phyloP scores from a whole-genome alignment of 2,329 filamentous ascomycete species.

The Microdochium trichocladiopsis region DNA sequence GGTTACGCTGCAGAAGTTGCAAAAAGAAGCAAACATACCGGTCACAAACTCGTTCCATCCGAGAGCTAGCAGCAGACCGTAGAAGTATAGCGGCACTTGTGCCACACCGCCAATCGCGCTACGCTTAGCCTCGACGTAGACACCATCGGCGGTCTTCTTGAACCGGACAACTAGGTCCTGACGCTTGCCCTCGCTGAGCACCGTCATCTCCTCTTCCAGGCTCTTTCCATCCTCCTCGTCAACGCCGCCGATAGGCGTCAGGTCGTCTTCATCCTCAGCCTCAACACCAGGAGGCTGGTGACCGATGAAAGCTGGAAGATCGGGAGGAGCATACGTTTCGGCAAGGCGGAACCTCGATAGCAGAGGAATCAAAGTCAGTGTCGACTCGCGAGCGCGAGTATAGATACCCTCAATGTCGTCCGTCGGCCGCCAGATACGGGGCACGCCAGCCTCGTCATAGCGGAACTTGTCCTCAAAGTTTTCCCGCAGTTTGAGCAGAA shows the following conservation, averaged over 20 bases:
- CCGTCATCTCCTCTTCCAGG: constrained; percentile 90
- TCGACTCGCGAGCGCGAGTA: constrained; percentile 86
- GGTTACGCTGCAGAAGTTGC: constrained; percentile 8
- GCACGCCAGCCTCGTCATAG: constrained; percentile 91
- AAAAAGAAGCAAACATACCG: constrained; percentile 50
- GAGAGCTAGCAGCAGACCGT: constrained; percentile 76
- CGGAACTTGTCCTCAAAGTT: constrained; percentile 99
- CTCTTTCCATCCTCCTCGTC: constrained; percentile 94
- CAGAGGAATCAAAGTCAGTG: constrained; percentile 82
- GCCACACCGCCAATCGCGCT: constrained; percentile 93
- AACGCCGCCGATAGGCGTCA: constrained; percentile 82
- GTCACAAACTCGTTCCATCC: constrained; percentile 99
- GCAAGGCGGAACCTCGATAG: constrained; percentile 77
- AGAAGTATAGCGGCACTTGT: constrained; percentile 93
- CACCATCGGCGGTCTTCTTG: constrained; percentile 96
- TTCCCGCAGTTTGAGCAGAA: constrained; percentile 88
- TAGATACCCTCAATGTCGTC: constrained; percentile 97
- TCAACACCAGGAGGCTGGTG: constrained; percentile 67
- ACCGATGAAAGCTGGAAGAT: constrained; percentile 81
- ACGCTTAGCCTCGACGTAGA: constrained; percentile 96
- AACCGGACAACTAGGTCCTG: constrained; percentile 90
- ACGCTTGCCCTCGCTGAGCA: constrained; percentile 83
- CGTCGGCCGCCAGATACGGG: constrained; percentile 90
- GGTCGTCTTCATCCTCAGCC: constrained; percentile 81
- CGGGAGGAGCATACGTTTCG: constrained; percentile 67